Evolutionary conservation across 176 grass and related monocot species (phyloP).

Genomic region (Triticum dicoccoides): DNA sequence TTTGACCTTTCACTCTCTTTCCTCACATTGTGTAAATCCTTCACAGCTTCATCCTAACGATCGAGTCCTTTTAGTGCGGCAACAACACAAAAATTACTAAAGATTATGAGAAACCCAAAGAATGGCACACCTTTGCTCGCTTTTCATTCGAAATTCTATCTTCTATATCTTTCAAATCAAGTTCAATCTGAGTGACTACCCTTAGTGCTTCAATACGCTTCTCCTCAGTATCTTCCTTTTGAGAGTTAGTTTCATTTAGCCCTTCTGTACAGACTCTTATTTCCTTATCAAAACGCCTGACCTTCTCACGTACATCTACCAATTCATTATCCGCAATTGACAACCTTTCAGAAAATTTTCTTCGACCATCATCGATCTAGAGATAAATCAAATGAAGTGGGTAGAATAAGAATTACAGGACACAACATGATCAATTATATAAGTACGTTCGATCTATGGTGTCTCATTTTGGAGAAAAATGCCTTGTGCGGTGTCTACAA

Average conservation of each 20-base stretch:
- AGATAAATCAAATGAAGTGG: background rate
- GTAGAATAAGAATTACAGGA: background rate
- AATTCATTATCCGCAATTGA: constrained; percentile 69
- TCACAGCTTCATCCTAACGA: constrained; percentile 72
- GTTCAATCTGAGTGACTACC: constrained; percentile 69
- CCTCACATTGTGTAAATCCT: constrained; percentile 59
- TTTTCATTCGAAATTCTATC: constrained; percentile 63
- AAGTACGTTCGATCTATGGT: background rate
- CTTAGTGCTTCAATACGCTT: constrained; percentile 61
- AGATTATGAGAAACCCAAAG: background rate
- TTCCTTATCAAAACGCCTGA: constrained; percentile 72
- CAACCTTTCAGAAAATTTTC: constrained; percentile 71
- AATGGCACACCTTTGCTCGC: constrained; percentile 62
- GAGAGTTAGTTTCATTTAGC: constrained; percentile 60
- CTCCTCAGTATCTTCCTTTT: constrained; percentile 73
- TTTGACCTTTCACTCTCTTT: constrained; percentile 77
- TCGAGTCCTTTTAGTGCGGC: background rate
- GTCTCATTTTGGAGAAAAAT: background rate
- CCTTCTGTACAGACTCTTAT: constrained; percentile 64
- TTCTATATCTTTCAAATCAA: constrained; percentile 85
- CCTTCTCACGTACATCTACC: constrained; percentile 56
- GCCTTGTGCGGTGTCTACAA: background rate
- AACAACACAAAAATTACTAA: background rate
- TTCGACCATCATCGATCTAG: constrained; percentile 80
- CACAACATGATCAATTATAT: background rate